Base-by-base conservation (phyloP, 169 alveolate genomes). In the Plasmodium adleri region DNA sequence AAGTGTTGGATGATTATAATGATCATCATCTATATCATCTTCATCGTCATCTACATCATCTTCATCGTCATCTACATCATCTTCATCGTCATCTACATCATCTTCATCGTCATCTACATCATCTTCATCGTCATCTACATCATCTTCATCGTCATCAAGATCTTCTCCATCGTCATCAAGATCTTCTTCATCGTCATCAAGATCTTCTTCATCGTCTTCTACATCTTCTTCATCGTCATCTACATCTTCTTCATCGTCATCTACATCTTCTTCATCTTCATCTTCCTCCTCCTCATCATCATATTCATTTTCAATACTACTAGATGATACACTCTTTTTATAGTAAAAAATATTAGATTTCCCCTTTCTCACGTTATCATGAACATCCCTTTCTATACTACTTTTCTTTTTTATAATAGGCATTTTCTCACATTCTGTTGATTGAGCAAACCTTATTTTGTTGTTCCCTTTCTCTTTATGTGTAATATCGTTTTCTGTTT, bases 61-160 rank as follows among this genome's bases (percentile, higher is more conserved):
- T 13, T 70, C 64, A 15, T 45, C 63, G 0, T 45, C 28, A 15
- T 1, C 78, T 0, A 45, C 26, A 0, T 72, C 26, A 9, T 13
- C 43, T 1, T 72, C 49, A 0, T 72, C 83, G 0, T 0, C 83
- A n/a, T 70, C 64, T 3, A n/a, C 63, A 6, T 70, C n/a, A 15
- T 39, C 76, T 2, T 70, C 76, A n/a, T 45, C 76, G 0, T 12
- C 63, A 32, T 47, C 50, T 0, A 17, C 73, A 4, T 59, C 26
- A 4, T 15, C 64, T 8, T 54, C 70, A 22, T 32, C 88, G n/a
- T 32, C 88, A 3, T 45, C 39, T 5, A 28, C 59, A 3, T 24
- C 28, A 2, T 59, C 88, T 15, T 60, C 88, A 1, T 45, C 62
- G 2, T 43, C 63, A n/a, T 70, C 62, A 7, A 6, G 63, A 7